Evolutionary conservation across 805 yeast species (phyloP).

Genomic region (Pichia gijzeniarum): DNA sequence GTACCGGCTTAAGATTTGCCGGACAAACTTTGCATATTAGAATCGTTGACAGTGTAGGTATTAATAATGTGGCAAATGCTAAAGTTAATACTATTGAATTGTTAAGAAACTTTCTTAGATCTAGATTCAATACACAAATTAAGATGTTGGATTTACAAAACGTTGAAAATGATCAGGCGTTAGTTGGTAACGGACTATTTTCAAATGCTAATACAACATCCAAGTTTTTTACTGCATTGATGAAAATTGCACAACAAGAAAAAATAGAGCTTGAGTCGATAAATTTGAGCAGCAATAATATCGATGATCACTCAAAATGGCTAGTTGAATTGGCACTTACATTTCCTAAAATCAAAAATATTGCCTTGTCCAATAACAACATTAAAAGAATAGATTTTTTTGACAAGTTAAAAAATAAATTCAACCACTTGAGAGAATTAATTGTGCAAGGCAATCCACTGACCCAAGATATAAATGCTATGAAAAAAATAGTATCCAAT

Average conservation of each 20-base stretch:
- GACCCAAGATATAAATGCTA: conserved; percentile 34
- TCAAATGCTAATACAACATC: conserved; percentile 38
- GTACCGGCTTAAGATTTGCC: conserved; percentile 79
- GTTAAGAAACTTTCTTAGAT: conserved; percentile 51
- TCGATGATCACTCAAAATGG: conserved; percentile 50
- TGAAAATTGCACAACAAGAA: conserved; percentile 64
- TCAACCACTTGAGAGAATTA: conserved; percentile 66
- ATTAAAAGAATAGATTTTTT: conserved; percentile 52
- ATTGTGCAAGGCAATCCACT: conserved; percentile 78
- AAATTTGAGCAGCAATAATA: conserved; percentile 58
- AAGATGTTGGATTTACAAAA: conserved; percentile 65
- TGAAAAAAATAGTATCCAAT: conserved; percentile 53
- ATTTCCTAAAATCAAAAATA: conserved; percentile 70
- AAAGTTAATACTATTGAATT: conserved; percentile 46
- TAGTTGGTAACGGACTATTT: conserved; percentile 59
- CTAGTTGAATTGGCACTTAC: conserved; percentile 62
- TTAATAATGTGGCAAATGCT: conserved; percentile 16
- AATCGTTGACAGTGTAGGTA: conserved; percentile 24
- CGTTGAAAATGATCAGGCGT: conserved; percentile 55
- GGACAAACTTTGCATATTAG: conserved; percentile 58
- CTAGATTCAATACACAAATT: conserved; percentile 59
- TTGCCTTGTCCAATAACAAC: conserved; percentile 74
- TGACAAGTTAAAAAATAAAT: conserved; percentile 73
- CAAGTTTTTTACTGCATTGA: conserved; percentile 84
- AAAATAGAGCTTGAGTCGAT: conserved; percentile 58